Conservation (phyloP, 225 moss, liverwort and hornwort genomes). For the Physcomitrium patens region DNA sequence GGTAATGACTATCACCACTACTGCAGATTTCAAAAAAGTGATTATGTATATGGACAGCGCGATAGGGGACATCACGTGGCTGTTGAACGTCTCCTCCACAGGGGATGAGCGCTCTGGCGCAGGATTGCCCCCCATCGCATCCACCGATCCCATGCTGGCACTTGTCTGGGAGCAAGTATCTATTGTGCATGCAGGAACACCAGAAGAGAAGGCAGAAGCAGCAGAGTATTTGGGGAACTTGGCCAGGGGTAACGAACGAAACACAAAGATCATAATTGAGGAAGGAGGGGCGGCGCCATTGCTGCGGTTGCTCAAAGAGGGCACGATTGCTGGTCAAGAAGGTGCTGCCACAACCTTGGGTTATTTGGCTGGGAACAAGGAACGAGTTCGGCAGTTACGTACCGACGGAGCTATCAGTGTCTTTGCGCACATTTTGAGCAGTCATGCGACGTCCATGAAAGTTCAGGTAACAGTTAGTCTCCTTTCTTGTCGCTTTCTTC, state of each 20-base stretch:
- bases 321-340: constrained; percentile 68
- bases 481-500: neutral
- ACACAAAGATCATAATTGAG: constrained; percentile 91
- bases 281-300: constrained; percentile 82
- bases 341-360: constrained; percentile 75
- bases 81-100: constrained; percentile 81
- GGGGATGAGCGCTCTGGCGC: constrained; percentile 78
- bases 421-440: constrained; percentile 68
- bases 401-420: constrained; percentile 63
- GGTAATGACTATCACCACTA: constrained; percentile 90
- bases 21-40: constrained; percentile 75
- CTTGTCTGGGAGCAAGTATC: constrained; percentile 88
- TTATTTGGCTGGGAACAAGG: constrained; percentile 61
- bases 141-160: constrained; percentile 75
- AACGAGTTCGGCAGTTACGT: constrained; percentile 73
- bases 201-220: constrained; percentile 64
- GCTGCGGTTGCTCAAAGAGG: constrained; percentile 75
- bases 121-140: constrained; percentile 82
- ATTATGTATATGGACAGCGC: constrained; percentile 65
- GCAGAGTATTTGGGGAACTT: constrained; percentile 61
- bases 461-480: constrained; percentile 47
- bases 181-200: constrained; percentile 75
- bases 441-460: constrained; percentile 75
- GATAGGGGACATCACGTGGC: constrained; percentile 86
- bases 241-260: constrained; percentile 70